Conservation (phyloP, 225 moss, liverwort and hornwort genomes). For the Polytrichum commune region DNA sequence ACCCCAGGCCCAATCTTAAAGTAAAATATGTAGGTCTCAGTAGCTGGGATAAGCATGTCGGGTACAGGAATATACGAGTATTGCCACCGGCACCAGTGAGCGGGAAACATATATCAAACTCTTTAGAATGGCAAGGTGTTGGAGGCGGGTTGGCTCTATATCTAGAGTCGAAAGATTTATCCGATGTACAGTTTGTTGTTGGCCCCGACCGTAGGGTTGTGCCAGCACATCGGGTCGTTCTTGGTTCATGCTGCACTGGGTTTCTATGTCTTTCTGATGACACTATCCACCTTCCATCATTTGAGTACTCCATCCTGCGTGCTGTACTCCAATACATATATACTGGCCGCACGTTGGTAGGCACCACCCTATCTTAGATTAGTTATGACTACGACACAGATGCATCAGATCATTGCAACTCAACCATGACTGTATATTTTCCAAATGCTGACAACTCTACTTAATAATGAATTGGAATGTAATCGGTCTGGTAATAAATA, state of each 20-base stretch:
- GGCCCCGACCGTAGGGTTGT: conserved; percentile 51
- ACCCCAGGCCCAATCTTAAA: conserved; percentile 70
- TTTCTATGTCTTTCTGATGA: conserved; percentile 36
- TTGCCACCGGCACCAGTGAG: conserved; percentile 58
- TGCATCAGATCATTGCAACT: no score
- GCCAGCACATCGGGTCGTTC: conserved; percentile 74
- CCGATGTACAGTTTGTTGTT: conserved; percentile 68
- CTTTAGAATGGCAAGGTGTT: conserved; percentile 19
- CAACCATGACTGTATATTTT: no score
- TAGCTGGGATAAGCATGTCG: conserved; percentile 98
- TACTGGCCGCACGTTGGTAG: conserved; percentile 74
- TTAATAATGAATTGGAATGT: no score
- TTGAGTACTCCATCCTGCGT: conserved; percentile 53
- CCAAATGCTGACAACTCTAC: no score
- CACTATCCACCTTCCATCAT: conserved; percentile 48
- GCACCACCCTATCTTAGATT: conserved; percentile 2
- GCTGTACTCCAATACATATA: conserved; percentile 81
- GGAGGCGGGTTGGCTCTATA: conserved; percentile 56
- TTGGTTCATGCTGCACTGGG: conserved; percentile 57
- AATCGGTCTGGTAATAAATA: no score
- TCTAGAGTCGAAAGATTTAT: conserved; percentile 70
- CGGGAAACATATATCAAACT: conserved; percentile 26
- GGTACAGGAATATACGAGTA: conserved; percentile 83
- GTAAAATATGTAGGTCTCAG: conserved; percentile 81
- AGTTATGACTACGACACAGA: no score